These are phyloP conservation scores for Amauroascus verrucosus DNA, from an alignment of 2,329 filamentous ascomycete species.

Conservation along the genomic window DNA sequence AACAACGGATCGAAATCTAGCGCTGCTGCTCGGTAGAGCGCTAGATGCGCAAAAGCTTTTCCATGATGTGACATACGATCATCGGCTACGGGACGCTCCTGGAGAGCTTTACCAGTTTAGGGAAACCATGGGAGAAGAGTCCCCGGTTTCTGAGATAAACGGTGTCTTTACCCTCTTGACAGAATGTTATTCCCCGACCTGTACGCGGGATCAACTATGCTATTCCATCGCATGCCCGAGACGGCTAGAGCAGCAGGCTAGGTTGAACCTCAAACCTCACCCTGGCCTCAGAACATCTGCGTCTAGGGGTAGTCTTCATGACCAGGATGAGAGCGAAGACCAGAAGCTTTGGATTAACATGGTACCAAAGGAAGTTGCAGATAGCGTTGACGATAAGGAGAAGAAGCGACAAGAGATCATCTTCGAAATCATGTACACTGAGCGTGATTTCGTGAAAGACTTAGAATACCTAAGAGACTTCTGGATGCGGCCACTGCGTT, in stretches of 20 bases:
- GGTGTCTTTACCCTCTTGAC: slow-evolving; percentile 93
- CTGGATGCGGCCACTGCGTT: slow-evolving; percentile 88
- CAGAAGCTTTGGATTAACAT: slow-evolving; percentile 99
- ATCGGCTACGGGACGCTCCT: slow-evolving; percentile 84
- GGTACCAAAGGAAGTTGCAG: slow-evolving; percentile 86
- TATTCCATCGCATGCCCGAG: slow-evolving; percentile 97
- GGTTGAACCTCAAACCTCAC: slow-evolving; percentile 85
- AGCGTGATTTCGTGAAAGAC: slow-evolving; percentile 97
- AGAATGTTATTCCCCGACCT: slow-evolving; percentile 96
- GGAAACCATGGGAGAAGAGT: slow-evolving; percentile 74
- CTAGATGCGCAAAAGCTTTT: slow-evolving; percentile 98
- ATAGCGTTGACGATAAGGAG: slow-evolving; percentile 78
- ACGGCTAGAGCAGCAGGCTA: slow-evolving; percentile 84
- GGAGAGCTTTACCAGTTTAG: slow-evolving; percentile 95
- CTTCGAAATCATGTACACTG: slow-evolving; percentile 96
- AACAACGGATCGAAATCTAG: slow-evolving; percentile 89
- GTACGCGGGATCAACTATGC: slow-evolving; percentile 86
- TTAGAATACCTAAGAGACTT: slow-evolving; percentile 95
- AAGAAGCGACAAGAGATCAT: slow-evolving; percentile 98
- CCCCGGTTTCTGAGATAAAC: slow-evolving; percentile 63
- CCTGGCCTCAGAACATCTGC: slow-evolving; percentile 69
- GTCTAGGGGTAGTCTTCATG: slow-evolving; percentile 63
- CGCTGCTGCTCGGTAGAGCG: slow-evolving; percentile 77
- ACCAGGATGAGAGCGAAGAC: slow-evolving; percentile 82
- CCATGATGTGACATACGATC: slow-evolving; percentile 97